Evolutionary conservation across 768 basidiomycete species (phyloP), one percentile per base, ranked within the genome.

Genomic region (Phylloporus arenicola): DNA sequence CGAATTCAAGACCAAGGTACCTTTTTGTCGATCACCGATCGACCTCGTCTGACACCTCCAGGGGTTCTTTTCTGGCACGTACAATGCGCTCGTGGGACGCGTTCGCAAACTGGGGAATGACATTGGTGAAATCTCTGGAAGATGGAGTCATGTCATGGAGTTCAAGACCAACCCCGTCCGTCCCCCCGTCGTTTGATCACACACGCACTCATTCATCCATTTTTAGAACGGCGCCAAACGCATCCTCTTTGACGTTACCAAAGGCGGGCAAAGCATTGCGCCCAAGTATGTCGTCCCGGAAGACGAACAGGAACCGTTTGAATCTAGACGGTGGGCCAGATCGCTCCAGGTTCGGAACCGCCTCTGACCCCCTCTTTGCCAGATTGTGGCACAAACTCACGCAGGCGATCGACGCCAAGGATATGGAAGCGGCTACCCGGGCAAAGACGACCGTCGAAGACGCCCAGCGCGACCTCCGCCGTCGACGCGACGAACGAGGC

Each of bases 41-140:
- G 20, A 22, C 17, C 33, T 20, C 7, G 16, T 42, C 41, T 42
- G 25, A 42, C 19, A 13, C 17, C 0, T 25, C 14, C 61, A 90
- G 89, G 95, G 95, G 17, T 97, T 95, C 77, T 96, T 97, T 70
- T 93, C 92, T 1, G 96, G 96, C 20, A 87, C 88, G 48, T 95
- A 98, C 74, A 98, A 99, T 64, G 83, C 86, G 33, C 79, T 99
- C 51, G 68, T 81, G 6, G 96, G 96, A 10, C 81, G 83, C 57
- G 77, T 97, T 58, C 84, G 85, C 55, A 78, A 74, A 44, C 75
- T 78, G 12, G 70, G 73, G 24, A 70, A 70, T 6, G 87, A 90
- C 3, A 72, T 89, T 13, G 96, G 94, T 5, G 93, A 97, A 63
- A 70, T 99, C 33, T 79, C 79, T 13, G 96, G 96, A 25, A 80